Base-by-base conservation (phyloP, 441 rosid species). In the Croton laevigatus region DNA sequence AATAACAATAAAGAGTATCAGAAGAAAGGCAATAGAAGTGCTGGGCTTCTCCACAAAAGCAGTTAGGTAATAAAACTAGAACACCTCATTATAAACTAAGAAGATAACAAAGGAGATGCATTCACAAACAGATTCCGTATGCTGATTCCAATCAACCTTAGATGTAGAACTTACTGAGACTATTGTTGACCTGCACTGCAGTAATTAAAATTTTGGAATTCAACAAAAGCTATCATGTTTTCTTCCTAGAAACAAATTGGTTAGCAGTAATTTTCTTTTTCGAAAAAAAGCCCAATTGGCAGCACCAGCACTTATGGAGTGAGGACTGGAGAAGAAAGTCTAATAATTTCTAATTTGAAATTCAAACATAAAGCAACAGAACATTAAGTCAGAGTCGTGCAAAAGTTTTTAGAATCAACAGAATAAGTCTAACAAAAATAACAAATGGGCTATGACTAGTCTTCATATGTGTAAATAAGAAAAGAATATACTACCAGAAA, bases 401-500 rank as follows among this genome's bases (percentile, higher is more conserved):
- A 58, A 36, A 71, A 3, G 37, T 27, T 38, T 42, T 2, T 0
- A 51, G 27, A n/a, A 20, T 44, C 37, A 5, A 58, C 11, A 6
- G 19, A 60, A 53, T 17, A 19, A 61, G 53, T 74, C 53, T 14
- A 68, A 44, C 6, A 45, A 48, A 55, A 65, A 54, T 46, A 8
- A 49, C 52, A 59, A 42, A 52, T 13, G 44, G 23, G 49, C 64
- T 42, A 34, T 19, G 49, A 52, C 27, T 40, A 62, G 40, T 20
- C 44, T 19, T 71, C 59, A 20, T 16, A 40, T 49, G 19, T 37
- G 22, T 60, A 62, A 55, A 20, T 44, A 16, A 61, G 70, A 36
- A 69, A 54, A 65, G 45, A 72, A 46, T 49, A 58, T 17, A 66
- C 44, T 91, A 95, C 99, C 98, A 93, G 86, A 84, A 93, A 95